phyloP scores from a whole-genome alignment of 495 filamentous ascomycete species.

The Penicillium arizonense region DNA sequence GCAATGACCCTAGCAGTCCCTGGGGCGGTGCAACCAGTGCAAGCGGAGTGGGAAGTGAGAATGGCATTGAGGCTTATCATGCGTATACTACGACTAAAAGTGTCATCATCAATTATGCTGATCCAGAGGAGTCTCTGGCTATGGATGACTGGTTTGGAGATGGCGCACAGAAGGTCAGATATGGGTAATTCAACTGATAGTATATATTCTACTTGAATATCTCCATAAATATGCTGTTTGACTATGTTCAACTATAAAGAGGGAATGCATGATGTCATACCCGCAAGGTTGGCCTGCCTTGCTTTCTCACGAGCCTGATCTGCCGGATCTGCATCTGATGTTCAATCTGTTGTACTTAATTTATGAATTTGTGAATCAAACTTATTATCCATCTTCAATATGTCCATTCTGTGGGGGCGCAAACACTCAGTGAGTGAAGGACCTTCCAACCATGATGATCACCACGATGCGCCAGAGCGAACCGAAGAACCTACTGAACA shows the following conservation, averaged over 20 bases:
- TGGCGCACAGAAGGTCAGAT: slow-evolving; percentile 11
- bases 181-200: slow-evolving; percentile 9
- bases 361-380: too few relatives aligned
- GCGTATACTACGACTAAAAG: slow-evolving; percentile 23
- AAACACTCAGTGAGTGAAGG: slow-evolving; percentile 34
- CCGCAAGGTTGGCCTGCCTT: background rate
- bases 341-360: too few relatives aligned
- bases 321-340: too few relatives aligned
- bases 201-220: background rate
- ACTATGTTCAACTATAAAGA: background rate
- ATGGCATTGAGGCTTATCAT: slow-evolving; percentile 25
- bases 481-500: slow-evolving; percentile 61
- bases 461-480: slow-evolving; percentile 11
- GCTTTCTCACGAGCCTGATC: background rate
- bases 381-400: slow-evolving; percentile 12
- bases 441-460: slow-evolving; percentile 16
- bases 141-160: slow-evolving; percentile 26
- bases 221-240: background rate
- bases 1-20: slow-evolving; percentile 26
- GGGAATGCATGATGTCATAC: slow-evolving; percentile 8
- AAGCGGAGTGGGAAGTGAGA: slow-evolving; percentile 28
- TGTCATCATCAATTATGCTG: slow-evolving; percentile 25
- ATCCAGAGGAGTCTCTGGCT: slow-evolving; percentile 14
- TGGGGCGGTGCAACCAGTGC: slow-evolving; percentile 24
- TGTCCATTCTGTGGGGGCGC: slow-evolving; percentile 49